Conservation (phyloP, 345 rosid species). For the Cardamine resedifolia region DNA sequence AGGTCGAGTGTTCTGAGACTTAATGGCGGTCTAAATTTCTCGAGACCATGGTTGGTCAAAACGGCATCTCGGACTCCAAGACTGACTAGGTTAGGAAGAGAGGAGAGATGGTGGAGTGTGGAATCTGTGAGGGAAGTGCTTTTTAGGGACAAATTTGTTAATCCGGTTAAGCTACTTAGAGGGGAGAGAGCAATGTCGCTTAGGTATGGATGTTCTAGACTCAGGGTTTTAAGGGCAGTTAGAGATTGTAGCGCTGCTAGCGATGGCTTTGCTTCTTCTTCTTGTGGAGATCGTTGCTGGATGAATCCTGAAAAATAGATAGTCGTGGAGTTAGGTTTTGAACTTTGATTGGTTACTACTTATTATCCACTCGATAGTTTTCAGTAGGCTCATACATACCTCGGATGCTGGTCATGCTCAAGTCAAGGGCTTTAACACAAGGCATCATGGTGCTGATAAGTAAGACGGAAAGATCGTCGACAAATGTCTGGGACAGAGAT, state of each 20-base stretch:
- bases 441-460: slow-evolving; percentile 58
- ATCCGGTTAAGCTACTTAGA: slow-evolving; percentile 45
- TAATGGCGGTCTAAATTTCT: slow-evolving; percentile 54
- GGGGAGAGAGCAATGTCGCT: slow-evolving; percentile 58
- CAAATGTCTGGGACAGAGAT: slow-evolving; percentile 53
- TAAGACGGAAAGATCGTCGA: slow-evolving; percentile 63
- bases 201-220: slow-evolving; percentile 66
- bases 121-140: slow-evolving; percentile 68
- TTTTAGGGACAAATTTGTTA: slow-evolving; percentile 59
- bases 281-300: slow-evolving; percentile 38
- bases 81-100: slow-evolving; percentile 54
- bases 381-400: slow-evolving; percentile 43
- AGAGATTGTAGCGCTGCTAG: slow-evolving; percentile 56
- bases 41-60: slow-evolving; percentile 63
- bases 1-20: slow-evolving; percentile 61
- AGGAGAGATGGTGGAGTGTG: slow-evolving; percentile 55
- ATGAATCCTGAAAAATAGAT: slow-evolving; percentile 54
- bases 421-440: slow-evolving; percentile 58
- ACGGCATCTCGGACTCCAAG: slow-evolving; percentile 67
- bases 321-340: neutral
- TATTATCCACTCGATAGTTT: neutral
- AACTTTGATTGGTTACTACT: neutral
- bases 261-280: slow-evolving; percentile 38
- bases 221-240: slow-evolving; percentile 51
- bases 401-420: slow-evolving; percentile 67